These are phyloP conservation scores for Candida maltosa DNA, from an alignment of 805 yeast species.

Conservation along the genomic window DNA sequence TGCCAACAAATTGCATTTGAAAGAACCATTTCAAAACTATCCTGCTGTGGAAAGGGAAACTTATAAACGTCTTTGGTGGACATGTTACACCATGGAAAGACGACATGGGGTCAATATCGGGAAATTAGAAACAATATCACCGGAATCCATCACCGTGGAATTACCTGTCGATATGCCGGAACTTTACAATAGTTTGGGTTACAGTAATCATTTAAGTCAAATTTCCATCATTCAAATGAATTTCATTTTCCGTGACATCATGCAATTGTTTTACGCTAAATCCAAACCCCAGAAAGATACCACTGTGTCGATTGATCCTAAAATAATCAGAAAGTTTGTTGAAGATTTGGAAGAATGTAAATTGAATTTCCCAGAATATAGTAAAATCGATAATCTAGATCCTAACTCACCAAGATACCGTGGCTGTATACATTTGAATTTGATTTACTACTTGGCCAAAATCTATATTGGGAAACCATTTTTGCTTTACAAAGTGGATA, in stretches of 20 bases:
- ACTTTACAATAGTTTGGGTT: slow-evolving; percentile 9
- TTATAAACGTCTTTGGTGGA: slow-evolving; percentile 13
- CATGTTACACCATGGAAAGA: slow-evolving; percentile 13
- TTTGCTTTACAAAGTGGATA: slow-evolving; percentile 13
- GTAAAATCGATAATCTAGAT: slow-evolving; percentile 6
- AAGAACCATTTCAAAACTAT: slow-evolving; percentile 7
- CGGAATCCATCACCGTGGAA: slow-evolving; percentile 11
- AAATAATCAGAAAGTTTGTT: slow-evolving; percentile 7
- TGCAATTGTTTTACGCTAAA: slow-evolving; percentile 8
- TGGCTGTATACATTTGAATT: slow-evolving; percentile 12
- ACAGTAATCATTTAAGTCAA: slow-evolving; percentile 10
- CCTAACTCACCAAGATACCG: slow-evolving; percentile 8
- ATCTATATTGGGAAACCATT: slow-evolving; percentile 16
- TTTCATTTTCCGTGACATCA: slow-evolving; percentile 11
- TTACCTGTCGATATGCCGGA: slow-evolving; percentile 9
- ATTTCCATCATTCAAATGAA: slow-evolving; percentile 9
- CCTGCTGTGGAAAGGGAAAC: slow-evolving; percentile 8
- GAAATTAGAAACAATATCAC: slow-evolving; percentile 9
- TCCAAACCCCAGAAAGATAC: slow-evolving; percentile 3
- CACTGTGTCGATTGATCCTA: slow-evolving; percentile 7
- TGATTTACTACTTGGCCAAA: slow-evolving; percentile 13
- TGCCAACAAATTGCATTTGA: slow-evolving; percentile 10
- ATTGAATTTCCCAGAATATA: slow-evolving; percentile 8
- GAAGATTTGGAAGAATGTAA: slow-evolving; percentile 9
- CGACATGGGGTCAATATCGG: slow-evolving; percentile 13